phyloP scores from a whole-genome alignment of 306 rosid genomes.

The Benincasa hispida region DNA sequence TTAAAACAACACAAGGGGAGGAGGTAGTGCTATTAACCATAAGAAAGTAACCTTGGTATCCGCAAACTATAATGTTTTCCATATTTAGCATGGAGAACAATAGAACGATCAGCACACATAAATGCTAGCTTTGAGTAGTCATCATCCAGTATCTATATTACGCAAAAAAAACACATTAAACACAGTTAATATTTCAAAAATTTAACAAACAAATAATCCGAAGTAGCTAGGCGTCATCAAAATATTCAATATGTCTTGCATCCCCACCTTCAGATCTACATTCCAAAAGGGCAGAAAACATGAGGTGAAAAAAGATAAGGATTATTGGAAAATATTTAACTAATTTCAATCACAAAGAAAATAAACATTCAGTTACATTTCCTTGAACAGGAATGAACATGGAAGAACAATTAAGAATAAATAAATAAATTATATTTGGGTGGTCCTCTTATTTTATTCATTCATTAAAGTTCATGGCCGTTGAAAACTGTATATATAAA shows the following conservation, averaged over 20 bases:
- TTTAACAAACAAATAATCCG: not conserved
- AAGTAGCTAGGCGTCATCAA: not conserved
- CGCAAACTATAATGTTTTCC: constrained; percentile 84
- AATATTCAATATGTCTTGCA: not conserved
- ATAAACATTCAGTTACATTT: not conserved
- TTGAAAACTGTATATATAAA: not conserved
- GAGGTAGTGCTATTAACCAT: not conserved
- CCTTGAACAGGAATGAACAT: not conserved
- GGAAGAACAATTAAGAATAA: not conserved
- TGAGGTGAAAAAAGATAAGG: not conserved
- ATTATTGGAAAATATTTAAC: not conserved
- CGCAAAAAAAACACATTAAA: constrained; percentile 6
- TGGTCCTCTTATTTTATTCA: not conserved
- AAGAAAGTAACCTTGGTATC: constrained; percentile 62
- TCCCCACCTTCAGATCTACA: not conserved
- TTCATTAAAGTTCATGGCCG: not conserved
- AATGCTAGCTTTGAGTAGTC: constrained; percentile 94
- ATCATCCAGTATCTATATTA: constrained; percentile 47
- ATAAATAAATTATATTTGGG: not conserved
- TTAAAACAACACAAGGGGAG: not conserved
- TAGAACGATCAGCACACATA: constrained; percentile 81
- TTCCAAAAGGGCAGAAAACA: not conserved
- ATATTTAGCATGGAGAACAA: constrained; percentile 76
- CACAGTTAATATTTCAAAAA: not conserved
- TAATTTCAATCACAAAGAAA: not conserved